Conservation (phyloP, 768 basidiomycete genomes). For the Agaricus sinodeliciosus region DNA sequence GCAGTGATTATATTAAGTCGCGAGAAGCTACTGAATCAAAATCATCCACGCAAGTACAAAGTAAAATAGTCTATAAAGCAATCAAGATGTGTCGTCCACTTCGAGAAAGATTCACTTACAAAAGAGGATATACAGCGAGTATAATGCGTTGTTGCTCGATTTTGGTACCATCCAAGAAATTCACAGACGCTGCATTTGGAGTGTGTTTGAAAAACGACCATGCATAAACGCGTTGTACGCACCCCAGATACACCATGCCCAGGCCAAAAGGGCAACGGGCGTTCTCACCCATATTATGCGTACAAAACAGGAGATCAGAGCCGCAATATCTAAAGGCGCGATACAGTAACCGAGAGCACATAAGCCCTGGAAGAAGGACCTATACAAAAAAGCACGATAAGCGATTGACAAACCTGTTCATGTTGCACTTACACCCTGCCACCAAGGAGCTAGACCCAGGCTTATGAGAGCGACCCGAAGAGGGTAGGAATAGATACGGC, state of each 20-base stretch:
- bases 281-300: constrained; percentile 80
- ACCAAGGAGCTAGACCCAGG: constrained; percentile 53
- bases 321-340: constrained; percentile 88
- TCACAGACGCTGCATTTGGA: constrained; percentile 68
- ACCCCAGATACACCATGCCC: constrained; percentile 99
- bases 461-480: not conserved
- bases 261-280: constrained; percentile 79
- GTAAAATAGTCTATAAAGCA: constrained; percentile 66
- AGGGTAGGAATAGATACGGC: constrained; percentile 12
- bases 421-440: constrained; percentile 62
- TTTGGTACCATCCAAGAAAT: constrained; percentile 93
- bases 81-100: not conserved
- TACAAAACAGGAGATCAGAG: constrained; percentile 81
- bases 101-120: constrained; percentile 44
- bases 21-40: constrained; percentile 61
- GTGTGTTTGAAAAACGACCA: not conserved
- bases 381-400: constrained; percentile 19
- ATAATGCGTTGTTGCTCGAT: constrained; percentile 86
- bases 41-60: constrained; percentile 98
- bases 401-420: not conserved
- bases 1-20: no score
- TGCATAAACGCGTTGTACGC: constrained; percentile 16
- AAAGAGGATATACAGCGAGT: constrained; percentile 92
- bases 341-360: constrained; percentile 95
- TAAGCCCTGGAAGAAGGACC: constrained; percentile 93